A percentile compares a stretch with the other conserved stretches of the same genome.
These are phyloP conservation scores for Delonix regia DNA, from an alignment of 306 rosid genomes.

Conservation along the genomic window DNA sequence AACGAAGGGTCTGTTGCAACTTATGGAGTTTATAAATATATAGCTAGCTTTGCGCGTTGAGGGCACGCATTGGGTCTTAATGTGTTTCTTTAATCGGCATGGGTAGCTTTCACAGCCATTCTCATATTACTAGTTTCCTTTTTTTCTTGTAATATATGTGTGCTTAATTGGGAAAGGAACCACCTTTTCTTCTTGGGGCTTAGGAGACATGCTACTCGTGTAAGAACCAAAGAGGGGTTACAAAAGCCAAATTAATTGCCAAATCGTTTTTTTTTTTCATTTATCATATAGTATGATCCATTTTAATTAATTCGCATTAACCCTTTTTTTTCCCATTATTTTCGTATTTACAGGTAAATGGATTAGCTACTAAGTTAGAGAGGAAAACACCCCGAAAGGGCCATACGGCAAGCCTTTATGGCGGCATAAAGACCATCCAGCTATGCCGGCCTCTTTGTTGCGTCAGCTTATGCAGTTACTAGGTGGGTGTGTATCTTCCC, in stretches of 20 bases:
- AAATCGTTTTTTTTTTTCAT: neutral
- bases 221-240: neutral
- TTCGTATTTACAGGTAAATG: neutral
- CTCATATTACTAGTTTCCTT: neutral
- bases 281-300: neutral
- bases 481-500: too few relatives aligned
- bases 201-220: neutral
- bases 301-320: neutral
- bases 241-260: neutral
- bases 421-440: neutral
- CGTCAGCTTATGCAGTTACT: neutral
- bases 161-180: neutral
- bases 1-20: constrained; percentile 3
- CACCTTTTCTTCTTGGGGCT: neutral
- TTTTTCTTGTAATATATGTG: too few relatives aligned
- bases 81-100: neutral
- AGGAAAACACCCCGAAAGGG: neutral
- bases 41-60: neutral
- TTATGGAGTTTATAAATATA: neutral
- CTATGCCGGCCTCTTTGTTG: neutral
- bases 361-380: neutral
- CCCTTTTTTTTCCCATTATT: neutral
- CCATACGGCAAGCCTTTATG: neutral
- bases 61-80: neutral
- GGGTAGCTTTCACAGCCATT: neutral